phyloP scores from a whole-genome alignment of 306 rosid species.

The Trifolium pratense region DNA sequence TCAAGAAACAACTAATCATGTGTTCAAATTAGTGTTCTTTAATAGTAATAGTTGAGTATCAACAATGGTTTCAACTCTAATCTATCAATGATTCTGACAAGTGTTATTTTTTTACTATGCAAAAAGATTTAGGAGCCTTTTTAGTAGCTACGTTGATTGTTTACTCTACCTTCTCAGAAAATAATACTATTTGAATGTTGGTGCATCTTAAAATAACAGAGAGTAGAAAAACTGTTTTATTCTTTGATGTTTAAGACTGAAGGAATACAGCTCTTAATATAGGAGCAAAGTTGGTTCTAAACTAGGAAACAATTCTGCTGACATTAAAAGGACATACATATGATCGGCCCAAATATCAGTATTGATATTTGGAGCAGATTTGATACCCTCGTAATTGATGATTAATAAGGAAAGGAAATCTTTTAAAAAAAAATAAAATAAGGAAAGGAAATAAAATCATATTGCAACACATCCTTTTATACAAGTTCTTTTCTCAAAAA shows the following conservation, averaged over 20 bases:
- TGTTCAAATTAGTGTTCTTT: slow-evolving; percentile 2
- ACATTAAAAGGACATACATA: neutral
- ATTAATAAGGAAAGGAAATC: neutral
- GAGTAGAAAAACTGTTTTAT: neutral
- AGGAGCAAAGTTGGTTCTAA: neutral
- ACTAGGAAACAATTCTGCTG: neutral
- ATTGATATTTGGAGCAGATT: slow-evolving; percentile 2
- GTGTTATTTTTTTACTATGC: neutral
- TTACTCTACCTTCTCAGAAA: neutral
- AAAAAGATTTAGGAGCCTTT: slow-evolving; percentile 27
- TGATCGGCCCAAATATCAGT: neutral
- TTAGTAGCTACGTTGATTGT: slow-evolving; percentile 9
- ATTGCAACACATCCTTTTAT: neutral
- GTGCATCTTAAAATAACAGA: neutral
- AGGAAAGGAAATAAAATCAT: neutral
- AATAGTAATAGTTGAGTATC: neutral
- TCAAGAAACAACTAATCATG: slow-evolving; percentile 8
- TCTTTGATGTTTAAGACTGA: neutral
- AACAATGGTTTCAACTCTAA: slow-evolving; percentile 24
- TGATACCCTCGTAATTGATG: neutral
- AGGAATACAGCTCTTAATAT: neutral
- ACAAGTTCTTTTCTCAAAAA: too few species aligned
- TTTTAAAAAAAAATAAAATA: too few species aligned
- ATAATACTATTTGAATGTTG: neutral
- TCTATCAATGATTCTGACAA: slow-evolving; percentile 1